These are phyloP conservation scores for Cyclanthera cordifolia DNA, from an alignment of 306 rosid species.

Conservation along the genomic window DNA sequence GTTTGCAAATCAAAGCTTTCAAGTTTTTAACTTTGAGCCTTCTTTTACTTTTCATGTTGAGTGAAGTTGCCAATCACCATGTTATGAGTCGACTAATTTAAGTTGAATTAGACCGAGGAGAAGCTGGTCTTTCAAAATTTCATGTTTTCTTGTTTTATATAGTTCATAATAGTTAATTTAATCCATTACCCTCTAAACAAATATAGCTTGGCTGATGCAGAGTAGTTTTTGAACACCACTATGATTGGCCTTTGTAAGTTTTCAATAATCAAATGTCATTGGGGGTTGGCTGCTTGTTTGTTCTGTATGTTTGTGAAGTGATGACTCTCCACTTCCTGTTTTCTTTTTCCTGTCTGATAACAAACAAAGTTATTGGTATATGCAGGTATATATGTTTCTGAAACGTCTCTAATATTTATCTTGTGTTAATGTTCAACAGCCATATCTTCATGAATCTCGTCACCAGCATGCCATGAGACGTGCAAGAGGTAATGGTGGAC, in stretches of 20 bases:
- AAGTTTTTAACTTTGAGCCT: background rate
- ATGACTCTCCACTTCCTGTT: background rate
- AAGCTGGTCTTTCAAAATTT: background rate
- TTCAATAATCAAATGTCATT: background rate
- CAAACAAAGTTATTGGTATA: background rate
- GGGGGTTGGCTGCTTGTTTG: background rate
- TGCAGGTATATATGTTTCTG: background rate
- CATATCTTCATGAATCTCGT: conserved; percentile 94
- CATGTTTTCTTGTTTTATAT: background rate
- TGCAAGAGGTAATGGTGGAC: conserved; percentile 91
- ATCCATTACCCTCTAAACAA: background rate
- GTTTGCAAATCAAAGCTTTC: background rate
- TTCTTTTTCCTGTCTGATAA: background rate
- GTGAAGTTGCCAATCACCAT: background rate
- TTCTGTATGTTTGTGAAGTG: background rate
- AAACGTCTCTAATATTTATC: conserved; percentile 15
- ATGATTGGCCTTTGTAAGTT: background rate
- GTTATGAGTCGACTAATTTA: background rate
- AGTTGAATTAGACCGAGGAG: background rate
- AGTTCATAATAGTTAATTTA: background rate
- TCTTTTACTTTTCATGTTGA: background rate
- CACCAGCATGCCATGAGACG: conserved; percentile 97
- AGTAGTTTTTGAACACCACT: background rate
- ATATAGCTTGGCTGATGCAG: background rate
- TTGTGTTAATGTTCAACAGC: conserved; percentile 38